A percentile compares a stretch with the other conserved stretches of the same genome.
These are phyloP conservation scores for Actinidia arguta DNA, from an alignment of 179 eudicot species.

Conservation along the genomic window DNA sequence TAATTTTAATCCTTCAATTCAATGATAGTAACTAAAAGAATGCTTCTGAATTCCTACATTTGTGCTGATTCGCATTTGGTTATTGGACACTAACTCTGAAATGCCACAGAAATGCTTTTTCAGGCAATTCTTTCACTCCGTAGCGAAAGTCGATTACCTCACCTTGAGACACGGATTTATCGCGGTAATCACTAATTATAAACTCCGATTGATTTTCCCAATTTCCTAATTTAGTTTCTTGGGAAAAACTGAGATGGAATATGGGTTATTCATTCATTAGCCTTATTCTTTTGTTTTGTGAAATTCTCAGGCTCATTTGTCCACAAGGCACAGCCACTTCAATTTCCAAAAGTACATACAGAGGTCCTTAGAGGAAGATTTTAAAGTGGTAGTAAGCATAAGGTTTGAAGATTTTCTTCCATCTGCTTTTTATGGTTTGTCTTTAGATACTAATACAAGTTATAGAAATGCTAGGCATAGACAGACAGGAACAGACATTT, in stretches of 20 bases:
- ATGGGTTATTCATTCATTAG: neutral
- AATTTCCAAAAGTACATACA: conserved; percentile 34
- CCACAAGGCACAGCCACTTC: conserved; percentile 23
- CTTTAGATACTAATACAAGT: too few relatives aligned
- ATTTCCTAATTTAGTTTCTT: neutral
- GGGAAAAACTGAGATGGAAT: neutral
- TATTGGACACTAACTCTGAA: conserved; percentile 9
- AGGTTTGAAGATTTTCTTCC: neutral
- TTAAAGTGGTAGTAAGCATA: conserved; percentile 29
- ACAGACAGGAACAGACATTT: too few relatives aligned
- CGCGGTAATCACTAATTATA: conserved; percentile 14
- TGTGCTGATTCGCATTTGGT: neutral
- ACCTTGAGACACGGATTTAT: conserved; percentile 32
- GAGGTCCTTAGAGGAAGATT: conserved; percentile 31
- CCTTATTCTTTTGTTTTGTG: neutral
- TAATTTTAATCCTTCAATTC: too few relatives aligned
- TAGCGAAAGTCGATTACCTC: conserved; percentile 29
- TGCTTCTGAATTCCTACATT: too few relatives aligned
- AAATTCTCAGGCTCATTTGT: conserved; percentile 20
- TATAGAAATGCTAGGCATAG: too few relatives aligned
- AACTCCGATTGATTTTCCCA: neutral
- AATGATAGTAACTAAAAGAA: too few relatives aligned
- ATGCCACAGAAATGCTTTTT: conserved; percentile 30
- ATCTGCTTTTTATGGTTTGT: neutral
- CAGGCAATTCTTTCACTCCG: conserved; percentile 33